Evolutionary conservation across 768 basidiomycete genomes (phyloP).

Genomic region (Boletus huronensis): DNA sequence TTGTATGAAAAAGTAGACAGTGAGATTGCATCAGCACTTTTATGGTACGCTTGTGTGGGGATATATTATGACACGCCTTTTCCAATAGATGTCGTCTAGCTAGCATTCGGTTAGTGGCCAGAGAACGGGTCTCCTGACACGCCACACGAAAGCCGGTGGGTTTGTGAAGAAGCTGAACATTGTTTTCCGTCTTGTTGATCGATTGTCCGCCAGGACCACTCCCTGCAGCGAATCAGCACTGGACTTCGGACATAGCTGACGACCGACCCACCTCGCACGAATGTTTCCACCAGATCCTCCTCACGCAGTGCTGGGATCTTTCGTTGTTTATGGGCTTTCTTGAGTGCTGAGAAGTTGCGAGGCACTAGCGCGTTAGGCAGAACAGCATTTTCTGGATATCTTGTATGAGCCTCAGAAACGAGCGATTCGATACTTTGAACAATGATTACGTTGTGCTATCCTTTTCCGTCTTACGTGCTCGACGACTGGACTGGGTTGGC

Average conservation of each 20-base stretch:
- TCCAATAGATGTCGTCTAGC: constrained; percentile 72
- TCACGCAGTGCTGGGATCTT: constrained; percentile 66
- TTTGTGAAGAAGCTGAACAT: constrained; percentile 85
- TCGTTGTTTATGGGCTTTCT: constrained; percentile 63
- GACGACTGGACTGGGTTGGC: constrained; percentile 44
- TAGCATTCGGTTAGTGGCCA: constrained; percentile 71
- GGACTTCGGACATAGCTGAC: not conserved
- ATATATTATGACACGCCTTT: constrained; percentile 55
- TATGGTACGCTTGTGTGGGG: constrained; percentile 5
- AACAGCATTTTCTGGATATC: constrained; percentile 32
- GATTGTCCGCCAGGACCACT: constrained; percentile 96
- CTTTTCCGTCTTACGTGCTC: constrained; percentile 44
- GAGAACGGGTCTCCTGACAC: constrained; percentile 86
- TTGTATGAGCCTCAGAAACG: constrained; percentile 26
- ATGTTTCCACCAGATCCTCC: constrained; percentile 80
- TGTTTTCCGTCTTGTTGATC: constrained; percentile 91
- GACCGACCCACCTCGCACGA: constrained; percentile 69
- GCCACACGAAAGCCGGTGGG: constrained; percentile 84
- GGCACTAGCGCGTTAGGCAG: constrained; percentile 26
- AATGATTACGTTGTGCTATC: constrained; percentile 27
- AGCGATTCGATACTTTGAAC: constrained; percentile 28
- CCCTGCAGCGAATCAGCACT: constrained; percentile 43
- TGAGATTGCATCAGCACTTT: constrained; percentile 18
- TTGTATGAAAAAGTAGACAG: constrained; percentile 1
- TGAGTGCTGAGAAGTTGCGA: constrained; percentile 65